Evolutionary conservation across 2,329 filamentous ascomycete species (phyloP), one percentile per base, ranked within the genome.

Genomic region (Pseudodiploospora longispora): DNA sequence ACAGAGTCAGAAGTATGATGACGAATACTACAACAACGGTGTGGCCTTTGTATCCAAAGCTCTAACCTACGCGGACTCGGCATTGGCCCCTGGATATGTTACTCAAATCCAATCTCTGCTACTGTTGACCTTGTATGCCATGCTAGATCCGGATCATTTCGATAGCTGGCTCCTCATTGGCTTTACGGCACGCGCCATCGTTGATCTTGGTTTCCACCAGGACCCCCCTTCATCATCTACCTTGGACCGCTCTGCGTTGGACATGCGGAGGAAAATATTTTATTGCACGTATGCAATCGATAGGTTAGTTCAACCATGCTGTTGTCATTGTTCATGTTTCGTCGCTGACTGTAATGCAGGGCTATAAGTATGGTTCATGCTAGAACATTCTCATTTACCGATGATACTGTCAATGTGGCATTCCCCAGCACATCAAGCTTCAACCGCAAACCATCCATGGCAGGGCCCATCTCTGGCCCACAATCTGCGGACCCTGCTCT

Each of bases 161-260:
- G 89, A 95, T 57, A 88, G 85, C 55, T 97, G 93, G 90, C 90
- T 93, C 51, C 67, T 96, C 49, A 86, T 96, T 44, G 93, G 91
- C 6, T 90, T 93, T 60, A 90, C 91, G 6, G 87, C 87, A 35
- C 80, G 91, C 46, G 87, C 89, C 5, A 82, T 91, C 58, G 78
- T 96, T 27, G 93, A 98, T 65, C 69, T 96, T 30, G 93, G 93
- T 6, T 82, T 94, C 46, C 93, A 97, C 62, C 91, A 96, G 65
- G 91, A 97, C 53, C 88, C 89, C 3, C 83, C 86, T 1, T 74
- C 77, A 45, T 82, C 84, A 49, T 75, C 84, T 10, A 68, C 80
- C 29, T 75, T 82, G 8, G 80, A 87, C 46, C 83, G 81, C 52
- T 69, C 77, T 3, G 78, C 81, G 38, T 68, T 95, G 9, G 87